Evolutionary conservation across 768 basidiomycete genomes (phyloP), one percentile per base, ranked within the genome.

Genomic region (Suillus decipiens): DNA sequence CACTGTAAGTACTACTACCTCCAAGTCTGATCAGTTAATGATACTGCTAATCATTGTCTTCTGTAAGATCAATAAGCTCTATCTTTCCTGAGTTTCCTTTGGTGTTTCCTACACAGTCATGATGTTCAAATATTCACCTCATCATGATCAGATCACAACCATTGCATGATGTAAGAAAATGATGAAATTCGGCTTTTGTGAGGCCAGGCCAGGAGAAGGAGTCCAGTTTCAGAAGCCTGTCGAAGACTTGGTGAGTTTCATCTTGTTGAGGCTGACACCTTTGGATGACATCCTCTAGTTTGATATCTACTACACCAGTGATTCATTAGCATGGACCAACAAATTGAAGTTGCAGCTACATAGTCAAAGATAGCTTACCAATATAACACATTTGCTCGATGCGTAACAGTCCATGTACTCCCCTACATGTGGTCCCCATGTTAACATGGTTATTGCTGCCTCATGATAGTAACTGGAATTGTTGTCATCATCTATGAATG

Each of bases 61-160:
- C 50, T 54, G 53, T 14, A 14, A 54, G 33, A 54, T 54, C n/a
- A 3, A 54, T 54, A 2, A 54, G n/a, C n/a, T 54, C 53, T 2
- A 0, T 6, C 9, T 33, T 1, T 53, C 19, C 50, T 33, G 3
- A 2, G 5, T 39, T 15, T 15, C 4, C 15, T 15, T 12, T 37
- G 5, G 37, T 37, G 11, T 34, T 54, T n/a, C 53, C 53, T 22
- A 54, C n/a, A n/a, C 59, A 59, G 7, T 59, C 22, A 5, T 59
- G 59, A 43, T 2, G 15, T n/a, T 48, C 31, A 1, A 59, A 33
- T 9, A 42, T 59, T 28, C 10, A 12, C 59, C 47, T 59, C 4
- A 19, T 59, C 59, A 59, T 59, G 41, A 59, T 42, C 22, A 59
- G 28, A 7, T 48, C 22, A 17, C 59, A 59, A 36, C 15, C 12